Conservation (phyloP, 1,284 basidiomycete genomes). For the Violaceomyces palustris region DNA sequence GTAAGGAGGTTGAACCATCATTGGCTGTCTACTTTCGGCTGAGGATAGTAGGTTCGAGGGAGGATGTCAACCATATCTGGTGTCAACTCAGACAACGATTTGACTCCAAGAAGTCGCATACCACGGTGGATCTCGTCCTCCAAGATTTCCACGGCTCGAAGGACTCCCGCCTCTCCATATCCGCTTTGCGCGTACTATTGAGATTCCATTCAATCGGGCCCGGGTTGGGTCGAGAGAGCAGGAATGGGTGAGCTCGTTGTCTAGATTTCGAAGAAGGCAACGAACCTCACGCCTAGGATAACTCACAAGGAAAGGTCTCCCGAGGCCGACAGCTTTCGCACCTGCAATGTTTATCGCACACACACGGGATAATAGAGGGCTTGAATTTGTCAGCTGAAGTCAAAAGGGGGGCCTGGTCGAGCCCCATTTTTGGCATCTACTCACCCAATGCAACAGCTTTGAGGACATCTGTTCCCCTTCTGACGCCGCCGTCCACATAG, state of each 20-base stretch:
- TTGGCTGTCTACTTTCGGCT: no score
- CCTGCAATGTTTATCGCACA: no score
- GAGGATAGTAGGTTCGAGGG: constrained; percentile 20
- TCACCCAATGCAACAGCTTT: constrained; percentile 81
- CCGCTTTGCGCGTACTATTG: constrained; percentile 75
- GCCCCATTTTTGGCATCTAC: no score
- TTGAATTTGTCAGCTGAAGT: no score
- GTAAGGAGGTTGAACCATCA: no score
- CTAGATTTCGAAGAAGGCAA: no score
- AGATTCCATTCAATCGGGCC: no score
- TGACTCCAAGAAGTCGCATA: constrained; percentile 74
- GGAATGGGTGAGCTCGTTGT: no score
- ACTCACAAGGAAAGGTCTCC: constrained; percentile 67
- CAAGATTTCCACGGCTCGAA: constrained; percentile 66
- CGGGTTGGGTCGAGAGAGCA: no score
- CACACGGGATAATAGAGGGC: no score
- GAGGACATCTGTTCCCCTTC: constrained; percentile 67
- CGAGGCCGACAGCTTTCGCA: constrained; percentile 81
- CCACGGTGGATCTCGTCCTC: constrained; percentile 73
- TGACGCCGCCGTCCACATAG: constrained; percentile 82
- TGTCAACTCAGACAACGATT: constrained; percentile 65
- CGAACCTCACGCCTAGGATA: no score
- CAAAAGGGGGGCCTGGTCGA: no score
- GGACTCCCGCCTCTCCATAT: constrained; percentile 75
- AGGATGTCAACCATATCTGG: constrained; percentile 68